These are phyloP conservation scores for Trifolium pratense DNA, from an alignment of 306 rosid genomes.

Conservation along the genomic window DNA sequence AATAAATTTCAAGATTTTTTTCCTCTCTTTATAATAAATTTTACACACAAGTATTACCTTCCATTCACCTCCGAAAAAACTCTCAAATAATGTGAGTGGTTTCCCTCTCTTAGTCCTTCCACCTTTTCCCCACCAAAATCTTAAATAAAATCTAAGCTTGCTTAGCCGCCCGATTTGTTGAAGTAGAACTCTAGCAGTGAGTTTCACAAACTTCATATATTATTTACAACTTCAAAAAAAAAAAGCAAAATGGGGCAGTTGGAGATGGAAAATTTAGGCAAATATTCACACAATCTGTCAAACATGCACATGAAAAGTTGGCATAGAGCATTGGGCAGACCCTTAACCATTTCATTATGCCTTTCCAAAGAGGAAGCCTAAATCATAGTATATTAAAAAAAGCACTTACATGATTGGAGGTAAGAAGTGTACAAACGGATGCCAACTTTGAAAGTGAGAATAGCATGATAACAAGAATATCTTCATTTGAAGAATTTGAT, in stretches of 20 bases:
- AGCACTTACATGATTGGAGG: slow-evolving; percentile 65
- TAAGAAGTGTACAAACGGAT: slow-evolving; percentile 54
- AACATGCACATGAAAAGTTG: slow-evolving; percentile 22
- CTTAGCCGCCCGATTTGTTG: not conserved
- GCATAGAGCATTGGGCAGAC: not conserved
- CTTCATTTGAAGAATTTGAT: slow-evolving; percentile 57
- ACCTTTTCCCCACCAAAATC: not conserved
- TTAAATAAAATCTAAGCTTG: too few relatives aligned
- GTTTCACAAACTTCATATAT: slow-evolving; percentile 11
- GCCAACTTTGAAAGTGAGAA: slow-evolving; percentile 74
- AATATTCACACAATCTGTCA: not conserved
- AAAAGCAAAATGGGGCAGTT: not conserved
- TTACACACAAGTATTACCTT: not conserved
- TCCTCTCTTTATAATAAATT: not conserved
- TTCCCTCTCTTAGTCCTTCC: not conserved
- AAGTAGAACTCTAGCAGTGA: not conserved
- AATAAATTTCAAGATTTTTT: too few relatives aligned
- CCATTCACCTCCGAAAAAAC: not conserved
- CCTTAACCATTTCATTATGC: slow-evolving; percentile 26
- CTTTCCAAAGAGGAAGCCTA: slow-evolving; percentile 19
- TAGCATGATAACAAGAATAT: slow-evolving; percentile 61
- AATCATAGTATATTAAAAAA: slow-evolving; percentile 9
- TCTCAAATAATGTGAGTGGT: not conserved
- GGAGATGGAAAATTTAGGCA: not conserved
- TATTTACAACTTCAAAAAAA: not conserved